phyloP scores from a whole-genome alignment of 2,329 filamentous ascomycete species.

The Diplodia scrobiculata region DNA sequence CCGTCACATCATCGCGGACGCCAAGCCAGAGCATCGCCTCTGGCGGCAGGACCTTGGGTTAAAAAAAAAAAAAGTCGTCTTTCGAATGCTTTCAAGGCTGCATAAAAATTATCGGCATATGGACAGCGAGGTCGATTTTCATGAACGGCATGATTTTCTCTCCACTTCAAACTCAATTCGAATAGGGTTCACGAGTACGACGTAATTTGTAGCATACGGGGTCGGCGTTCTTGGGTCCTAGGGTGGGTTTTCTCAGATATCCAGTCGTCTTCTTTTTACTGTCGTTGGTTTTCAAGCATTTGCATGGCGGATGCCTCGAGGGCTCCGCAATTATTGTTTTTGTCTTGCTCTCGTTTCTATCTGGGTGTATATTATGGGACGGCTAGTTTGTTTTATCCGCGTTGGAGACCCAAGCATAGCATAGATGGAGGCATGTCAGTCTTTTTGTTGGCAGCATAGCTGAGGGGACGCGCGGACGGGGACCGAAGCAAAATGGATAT shows the following conservation, averaged over 20 bases:
- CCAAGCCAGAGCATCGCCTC: constrained; percentile 47
- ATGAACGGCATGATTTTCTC: constrained; percentile 29
- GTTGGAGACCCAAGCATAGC: constrained; percentile 23
- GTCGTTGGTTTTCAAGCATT: constrained; percentile 27
- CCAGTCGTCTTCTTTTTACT: constrained; percentile 23
- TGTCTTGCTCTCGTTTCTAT: constrained; percentile 10
- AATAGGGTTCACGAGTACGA: constrained; percentile 22
- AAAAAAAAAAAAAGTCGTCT: constrained; percentile 32
- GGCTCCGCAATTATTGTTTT: background rate
- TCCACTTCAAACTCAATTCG: constrained; percentile 18
- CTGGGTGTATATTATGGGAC: constrained; percentile 27
- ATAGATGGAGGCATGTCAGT: constrained; percentile 24
- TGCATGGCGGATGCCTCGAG: constrained; percentile 25
- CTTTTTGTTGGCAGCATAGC: constrained; percentile 14
- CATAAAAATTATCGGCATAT: constrained; percentile 10
- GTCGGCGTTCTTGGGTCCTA: constrained; percentile 23
- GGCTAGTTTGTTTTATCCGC: constrained; percentile 7
- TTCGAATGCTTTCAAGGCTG: constrained; percentile 18
- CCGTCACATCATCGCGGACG: constrained; percentile 36
- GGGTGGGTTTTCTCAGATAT: constrained; percentile 29
- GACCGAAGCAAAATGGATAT: constrained; percentile 21
- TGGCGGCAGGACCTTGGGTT: constrained; percentile 45
- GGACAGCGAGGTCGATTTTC: constrained; percentile 11
- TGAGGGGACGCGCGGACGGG: background rate
- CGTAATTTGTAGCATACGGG: constrained; percentile 28